These are phyloP conservation scores for Phytophthora niederhauseri DNA, from an alignment of 352 stramenopile species.

Conservation along the genomic window DNA sequence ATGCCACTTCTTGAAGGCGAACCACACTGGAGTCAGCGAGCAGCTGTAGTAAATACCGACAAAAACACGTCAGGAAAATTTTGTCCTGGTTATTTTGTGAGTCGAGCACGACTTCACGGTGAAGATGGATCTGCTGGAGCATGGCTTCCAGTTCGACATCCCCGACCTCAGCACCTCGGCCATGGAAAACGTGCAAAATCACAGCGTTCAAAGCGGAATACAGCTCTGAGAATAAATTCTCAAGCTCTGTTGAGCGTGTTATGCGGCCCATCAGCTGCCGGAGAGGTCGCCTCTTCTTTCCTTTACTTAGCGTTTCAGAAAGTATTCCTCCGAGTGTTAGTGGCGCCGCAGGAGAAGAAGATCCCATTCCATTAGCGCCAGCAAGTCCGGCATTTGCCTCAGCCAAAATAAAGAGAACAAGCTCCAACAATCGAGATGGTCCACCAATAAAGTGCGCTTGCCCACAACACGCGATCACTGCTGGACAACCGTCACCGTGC, in stretches of 20 bases:
- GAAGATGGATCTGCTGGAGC: conserved; percentile 59
- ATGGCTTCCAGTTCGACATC: conserved; percentile 59
- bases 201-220: conserved; percentile 60
- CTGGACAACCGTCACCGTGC: conserved; percentile 63
- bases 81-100: conserved; percentile 62
- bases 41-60: conserved; percentile 65
- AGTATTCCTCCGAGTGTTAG: conserved; percentile 58
- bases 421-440: conserved; percentile 55
- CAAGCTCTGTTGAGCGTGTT: conserved; percentile 59
- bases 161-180: conserved; percentile 52
- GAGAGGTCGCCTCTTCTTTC: conserved; percentile 56
- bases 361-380: conserved; percentile 17
- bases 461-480: conserved; percentile 53
- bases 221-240: conserved; percentile 55
- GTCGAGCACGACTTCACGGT: conserved; percentile 65
- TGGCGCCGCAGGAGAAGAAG: conserved; percentile 21
- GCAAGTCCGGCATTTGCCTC: conserved; percentile 49
- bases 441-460: conserved; percentile 61
- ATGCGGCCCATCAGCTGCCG: conserved; percentile 59
- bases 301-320: conserved; percentile 60
- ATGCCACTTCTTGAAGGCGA: conserved; percentile 53
- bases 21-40: conserved; percentile 38
- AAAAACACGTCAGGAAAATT: conserved; percentile 68
- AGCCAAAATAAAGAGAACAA: conserved; percentile 64
- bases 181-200: conserved; percentile 67